Conservation (phyloP, 345 rosid species). For the Syzygium grande region DNA sequence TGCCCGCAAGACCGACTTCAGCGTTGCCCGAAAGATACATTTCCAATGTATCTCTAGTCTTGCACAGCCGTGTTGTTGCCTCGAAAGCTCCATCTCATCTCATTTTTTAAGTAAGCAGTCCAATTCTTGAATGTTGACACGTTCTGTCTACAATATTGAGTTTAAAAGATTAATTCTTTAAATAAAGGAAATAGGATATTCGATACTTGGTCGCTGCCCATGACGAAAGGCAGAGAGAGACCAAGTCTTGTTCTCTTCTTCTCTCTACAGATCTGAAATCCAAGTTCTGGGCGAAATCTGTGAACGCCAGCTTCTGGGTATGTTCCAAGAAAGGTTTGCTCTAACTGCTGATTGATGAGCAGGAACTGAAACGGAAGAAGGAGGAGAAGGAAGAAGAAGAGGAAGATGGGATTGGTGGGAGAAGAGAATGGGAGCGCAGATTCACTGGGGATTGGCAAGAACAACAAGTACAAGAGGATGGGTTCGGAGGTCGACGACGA, state of each 20-base stretch:
- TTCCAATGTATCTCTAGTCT: background rate
- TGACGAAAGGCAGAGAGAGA: background rate
- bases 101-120: background rate
- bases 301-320: background rate
- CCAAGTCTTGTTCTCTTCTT: background rate
- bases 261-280: background rate
- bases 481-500: constrained; percentile 33
- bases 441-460: constrained; percentile 29
- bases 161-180: background rate
- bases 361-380: background rate
- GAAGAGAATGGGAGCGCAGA: constrained; percentile 44
- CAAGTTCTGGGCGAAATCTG: background rate
- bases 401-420: constrained; percentile 28
- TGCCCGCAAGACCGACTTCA: background rate
- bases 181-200: background rate
- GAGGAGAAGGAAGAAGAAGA: constrained; percentile 12
- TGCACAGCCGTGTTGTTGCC: background rate
- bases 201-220: background rate
- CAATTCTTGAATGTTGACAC: background rate
- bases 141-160: background rate
- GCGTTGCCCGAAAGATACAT: background rate
- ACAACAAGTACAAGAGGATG: constrained; percentile 78
- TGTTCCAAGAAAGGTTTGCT: background rate
- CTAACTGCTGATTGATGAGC: background rate
- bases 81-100: constrained; percentile 15